Percentiles rank a stretch among this genome's conserved stretches.
phyloP scores from a whole-genome alignment of 2,329 filamentous ascomycete species.

The Scorias spongiosa region DNA sequence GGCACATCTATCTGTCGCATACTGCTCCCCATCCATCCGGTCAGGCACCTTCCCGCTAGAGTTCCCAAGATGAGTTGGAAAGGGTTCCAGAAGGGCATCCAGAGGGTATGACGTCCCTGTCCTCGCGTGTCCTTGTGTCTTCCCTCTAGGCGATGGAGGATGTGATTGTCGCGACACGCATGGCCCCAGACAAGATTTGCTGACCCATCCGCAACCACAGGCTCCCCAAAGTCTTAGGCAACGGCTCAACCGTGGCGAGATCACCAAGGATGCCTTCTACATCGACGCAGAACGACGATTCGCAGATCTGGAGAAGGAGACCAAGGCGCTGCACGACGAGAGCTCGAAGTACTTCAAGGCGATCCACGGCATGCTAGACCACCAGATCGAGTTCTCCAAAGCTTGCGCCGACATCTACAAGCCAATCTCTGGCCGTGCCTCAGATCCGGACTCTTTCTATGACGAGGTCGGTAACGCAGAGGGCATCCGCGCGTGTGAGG shows the following conservation, averaged over 20 bases:
- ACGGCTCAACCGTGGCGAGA: constrained; percentile 88
- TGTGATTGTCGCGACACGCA: too few relatives aligned
- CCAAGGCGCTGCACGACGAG: constrained; percentile 92
- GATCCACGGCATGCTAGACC: constrained; percentile 93
- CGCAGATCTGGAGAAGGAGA: constrained; percentile 84
- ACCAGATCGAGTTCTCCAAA: constrained; percentile 97
- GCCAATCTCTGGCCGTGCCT: constrained; percentile 89
- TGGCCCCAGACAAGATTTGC: neutral
- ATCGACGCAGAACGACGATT: constrained; percentile 89
- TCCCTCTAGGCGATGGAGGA: neutral
- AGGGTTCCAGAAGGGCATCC: constrained; percentile 81
- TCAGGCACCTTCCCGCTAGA: neutral
- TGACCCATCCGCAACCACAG: constrained; percentile 23
- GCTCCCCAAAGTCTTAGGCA: constrained; percentile 84
- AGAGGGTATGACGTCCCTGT: constrained; percentile 46
- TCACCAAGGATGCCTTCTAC: constrained; percentile 90
- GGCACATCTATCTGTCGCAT: too few relatives aligned
- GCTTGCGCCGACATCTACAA: constrained; percentile 95
- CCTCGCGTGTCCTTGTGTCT: neutral
- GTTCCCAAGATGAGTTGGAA: constrained; percentile 73
- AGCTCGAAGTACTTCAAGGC: constrained; percentile 95
- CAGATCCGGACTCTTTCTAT: constrained; percentile 66
- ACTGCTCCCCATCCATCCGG: neutral
- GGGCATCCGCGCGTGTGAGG: constrained; percentile 87
- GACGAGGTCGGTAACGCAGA: constrained; percentile 76